Percentiles rank a stretch among this genome's conserved stretches.
phyloP scores from a whole-genome alignment of 768 basidiomycete genomes.

The Mycena olivaceomarginata region DNA sequence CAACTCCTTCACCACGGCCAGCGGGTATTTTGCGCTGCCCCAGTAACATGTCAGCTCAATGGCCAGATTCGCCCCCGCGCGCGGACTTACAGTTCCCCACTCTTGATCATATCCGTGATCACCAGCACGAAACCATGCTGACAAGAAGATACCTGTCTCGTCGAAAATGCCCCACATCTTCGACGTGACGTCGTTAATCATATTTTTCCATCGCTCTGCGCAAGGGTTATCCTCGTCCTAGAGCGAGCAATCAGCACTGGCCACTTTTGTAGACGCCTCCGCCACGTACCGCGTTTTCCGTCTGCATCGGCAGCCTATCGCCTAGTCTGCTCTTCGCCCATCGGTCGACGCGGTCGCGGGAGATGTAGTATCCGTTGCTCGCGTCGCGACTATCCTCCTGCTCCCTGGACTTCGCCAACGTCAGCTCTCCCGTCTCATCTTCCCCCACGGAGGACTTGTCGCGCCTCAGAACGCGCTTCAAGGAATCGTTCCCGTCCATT shows the following conservation, averaged over 20 bases:
- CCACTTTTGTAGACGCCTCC: background rate
- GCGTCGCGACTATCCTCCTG: constrained; percentile 25
- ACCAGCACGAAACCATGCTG: background rate
- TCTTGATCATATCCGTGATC: background rate
- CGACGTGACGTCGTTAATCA: background rate
- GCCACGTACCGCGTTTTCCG: background rate
- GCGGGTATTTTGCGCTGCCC: constrained; percentile 11
- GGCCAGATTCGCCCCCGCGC: too few relatives aligned
- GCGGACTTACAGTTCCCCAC: constrained; percentile 1
- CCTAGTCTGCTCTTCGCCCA: constrained; percentile 19
- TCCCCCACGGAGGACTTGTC: background rate
- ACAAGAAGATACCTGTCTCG: background rate
- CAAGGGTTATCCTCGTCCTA: constrained; percentile 39
- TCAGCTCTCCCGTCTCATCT: background rate
- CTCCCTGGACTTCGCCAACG: background rate
- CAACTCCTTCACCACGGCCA: constrained; percentile 28
- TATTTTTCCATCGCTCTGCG: constrained; percentile 38
- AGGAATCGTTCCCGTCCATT: constrained; percentile 25
- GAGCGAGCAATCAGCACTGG: background rate
- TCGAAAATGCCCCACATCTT: background rate
- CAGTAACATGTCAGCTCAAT: background rate
- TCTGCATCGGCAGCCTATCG: background rate
- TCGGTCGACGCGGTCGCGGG: constrained; percentile 36
- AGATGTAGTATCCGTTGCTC: constrained; percentile 30
- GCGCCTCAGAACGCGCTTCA: constrained; percentile 41